Evolutionary conservation across 331 rosid genomes (phyloP).

Genomic region (Phaseolus coccineus): DNA sequence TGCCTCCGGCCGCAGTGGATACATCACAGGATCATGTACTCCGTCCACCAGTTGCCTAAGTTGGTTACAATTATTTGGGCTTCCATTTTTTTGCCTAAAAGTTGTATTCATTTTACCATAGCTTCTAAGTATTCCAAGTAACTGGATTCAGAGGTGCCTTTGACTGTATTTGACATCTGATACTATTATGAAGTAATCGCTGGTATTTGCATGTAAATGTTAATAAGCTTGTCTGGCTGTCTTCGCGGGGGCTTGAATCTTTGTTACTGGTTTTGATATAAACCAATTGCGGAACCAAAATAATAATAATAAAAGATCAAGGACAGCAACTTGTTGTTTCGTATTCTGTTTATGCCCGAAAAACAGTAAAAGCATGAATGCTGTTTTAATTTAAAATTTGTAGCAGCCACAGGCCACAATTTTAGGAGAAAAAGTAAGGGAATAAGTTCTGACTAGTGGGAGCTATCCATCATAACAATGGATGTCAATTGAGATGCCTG

Average conservation of each 20-base stretch:
- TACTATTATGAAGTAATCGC: constrained; percentile 64
- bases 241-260: constrained; percentile 11
- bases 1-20: constrained; percentile 97
- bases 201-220: constrained; percentile 69
- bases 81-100: constrained; percentile 52
- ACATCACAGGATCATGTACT: constrained; percentile 98
- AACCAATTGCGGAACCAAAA: neutral
- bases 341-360: constrained; percentile 5
- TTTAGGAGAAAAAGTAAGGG: neutral
- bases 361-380: neutral
- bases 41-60: constrained; percentile 98
- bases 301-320: neutral
- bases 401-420: neutral
- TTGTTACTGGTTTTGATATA: constrained; percentile 15
- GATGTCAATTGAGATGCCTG: neutral
- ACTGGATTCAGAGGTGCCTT: constrained; percentile 58
- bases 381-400: neutral
- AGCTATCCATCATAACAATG: constrained; percentile 1
- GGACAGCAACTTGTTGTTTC: constrained; percentile 9
- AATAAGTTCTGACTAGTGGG: neutral
- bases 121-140: constrained; percentile 46
- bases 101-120: constrained; percentile 53
- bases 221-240: constrained; percentile 56
- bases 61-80: constrained; percentile 58
- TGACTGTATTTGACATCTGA: constrained; percentile 59